Evolutionary conservation across 257 asterid species (phyloP).

Genomic region (Cruciata laevipes): DNA sequence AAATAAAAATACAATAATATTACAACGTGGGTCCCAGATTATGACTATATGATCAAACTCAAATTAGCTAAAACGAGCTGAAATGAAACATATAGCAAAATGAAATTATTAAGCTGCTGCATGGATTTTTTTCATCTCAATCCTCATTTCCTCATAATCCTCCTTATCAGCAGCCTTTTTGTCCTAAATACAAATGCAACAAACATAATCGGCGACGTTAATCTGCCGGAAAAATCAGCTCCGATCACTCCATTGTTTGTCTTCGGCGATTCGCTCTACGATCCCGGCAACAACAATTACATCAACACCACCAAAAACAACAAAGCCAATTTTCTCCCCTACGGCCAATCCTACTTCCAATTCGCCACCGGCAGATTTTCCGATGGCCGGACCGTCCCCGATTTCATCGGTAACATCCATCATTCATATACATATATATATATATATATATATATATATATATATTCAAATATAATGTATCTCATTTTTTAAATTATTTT

Average conservation of each 20-base stretch:
- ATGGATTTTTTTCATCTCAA: background rate
- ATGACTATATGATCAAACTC: background rate
- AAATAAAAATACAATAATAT: too few species aligned
- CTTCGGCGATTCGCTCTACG: slow-evolving; percentile 61
- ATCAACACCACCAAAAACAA: slow-evolving; percentile 54
- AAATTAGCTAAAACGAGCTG: too few species aligned
- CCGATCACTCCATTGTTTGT: slow-evolving; percentile 28
- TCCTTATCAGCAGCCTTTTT: background rate
- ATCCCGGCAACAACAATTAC: slow-evolving; percentile 68
- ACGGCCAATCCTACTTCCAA: slow-evolving; percentile 47
- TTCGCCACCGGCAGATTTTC: slow-evolving; percentile 68
- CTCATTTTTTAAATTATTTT: too few species aligned
- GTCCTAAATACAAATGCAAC: background rate
- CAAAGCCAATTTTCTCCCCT: slow-evolving; percentile 56
- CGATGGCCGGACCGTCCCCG: slow-evolving; percentile 60
- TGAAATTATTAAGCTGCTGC: background rate
- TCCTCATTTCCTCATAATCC: background rate
- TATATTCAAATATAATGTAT: too few species aligned
- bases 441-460: too few species aligned
- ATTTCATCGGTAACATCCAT: slow-evolving; percentile 38
- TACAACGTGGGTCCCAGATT: background rate
- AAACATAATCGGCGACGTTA: background rate
- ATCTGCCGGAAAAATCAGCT: background rate
- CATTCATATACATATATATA: background rate
- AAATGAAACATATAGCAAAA: background rate